phyloP scores from a whole-genome alignment of 2,329 filamentous ascomycete species.

The Didymella segeticola region DNA sequence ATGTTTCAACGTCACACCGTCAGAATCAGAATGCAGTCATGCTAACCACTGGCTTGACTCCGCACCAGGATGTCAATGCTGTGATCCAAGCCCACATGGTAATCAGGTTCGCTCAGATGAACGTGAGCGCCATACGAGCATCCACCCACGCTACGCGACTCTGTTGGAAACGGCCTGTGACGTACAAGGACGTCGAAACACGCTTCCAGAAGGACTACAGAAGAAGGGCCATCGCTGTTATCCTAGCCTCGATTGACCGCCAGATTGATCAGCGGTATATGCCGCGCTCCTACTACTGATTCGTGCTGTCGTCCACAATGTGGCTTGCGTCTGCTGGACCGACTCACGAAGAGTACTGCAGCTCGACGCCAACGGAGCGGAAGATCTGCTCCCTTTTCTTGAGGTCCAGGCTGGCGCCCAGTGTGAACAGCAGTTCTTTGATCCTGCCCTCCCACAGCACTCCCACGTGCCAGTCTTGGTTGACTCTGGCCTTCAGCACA shows the following conservation, averaged over 20 bases:
- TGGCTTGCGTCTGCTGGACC: constrained; percentile 5
- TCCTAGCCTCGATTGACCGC: constrained; percentile 13
- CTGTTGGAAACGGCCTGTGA: constrained; percentile 25
- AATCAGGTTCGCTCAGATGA: constrained; percentile 15
- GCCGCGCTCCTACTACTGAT: constrained; percentile 8
- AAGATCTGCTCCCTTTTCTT: constrained; percentile 78
- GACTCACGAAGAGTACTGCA: constrained; percentile 80
- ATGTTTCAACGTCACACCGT: constrained; percentile 40
- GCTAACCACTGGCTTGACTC: constrained; percentile 24
- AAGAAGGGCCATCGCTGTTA: constrained; percentile 17
- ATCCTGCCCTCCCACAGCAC: constrained; percentile 91
- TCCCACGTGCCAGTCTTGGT: constrained; percentile 86
- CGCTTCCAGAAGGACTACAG: constrained; percentile 26
- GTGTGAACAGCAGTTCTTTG: constrained; percentile 90
- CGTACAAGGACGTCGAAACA: constrained; percentile 20
- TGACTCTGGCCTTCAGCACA: constrained; percentile 86
- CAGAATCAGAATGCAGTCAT: constrained; percentile 27
- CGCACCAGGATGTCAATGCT: constrained; percentile 22
- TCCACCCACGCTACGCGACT: constrained; percentile 26
- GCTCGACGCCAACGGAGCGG: constrained; percentile 75
- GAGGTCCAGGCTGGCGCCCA: constrained; percentile 85
- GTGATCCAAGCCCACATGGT: constrained; percentile 26
- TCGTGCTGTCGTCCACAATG: constrained; percentile 8
- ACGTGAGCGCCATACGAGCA: constrained; percentile 13
- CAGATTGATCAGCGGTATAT: constrained; percentile 7